These are phyloP conservation scores for Ascochyta rabiei DNA, from an alignment of 2,329 filamentous ascomycete species.

Conservation along the genomic window DNA sequence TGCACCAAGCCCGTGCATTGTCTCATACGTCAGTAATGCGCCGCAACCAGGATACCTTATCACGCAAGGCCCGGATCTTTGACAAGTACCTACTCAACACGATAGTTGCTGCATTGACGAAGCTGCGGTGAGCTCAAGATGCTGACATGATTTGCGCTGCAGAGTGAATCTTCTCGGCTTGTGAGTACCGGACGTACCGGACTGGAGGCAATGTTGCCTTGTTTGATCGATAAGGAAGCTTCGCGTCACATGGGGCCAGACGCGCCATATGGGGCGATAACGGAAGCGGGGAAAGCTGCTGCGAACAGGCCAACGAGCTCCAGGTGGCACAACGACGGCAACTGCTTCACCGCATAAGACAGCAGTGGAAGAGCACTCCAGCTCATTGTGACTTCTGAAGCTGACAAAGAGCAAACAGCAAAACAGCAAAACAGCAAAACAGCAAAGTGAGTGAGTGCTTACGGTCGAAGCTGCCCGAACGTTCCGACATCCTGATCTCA, in stretches of 20 bases:
- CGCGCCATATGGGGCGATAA: slow-evolving; percentile 32
- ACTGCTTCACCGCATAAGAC: not conserved
- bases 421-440: too few species aligned
- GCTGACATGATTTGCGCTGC: not conserved
- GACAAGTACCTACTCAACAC: not conserved
- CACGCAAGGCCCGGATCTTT: slow-evolving; percentile 3
- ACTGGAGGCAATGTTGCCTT: slow-evolving; percentile 20
- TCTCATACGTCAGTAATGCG: slow-evolving; percentile 19
- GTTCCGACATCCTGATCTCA: slow-evolving; percentile 37
- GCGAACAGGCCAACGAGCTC: slow-evolving; percentile 15
- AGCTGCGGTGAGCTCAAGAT: not conserved
- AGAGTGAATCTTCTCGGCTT: not conserved
- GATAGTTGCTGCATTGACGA: not conserved
- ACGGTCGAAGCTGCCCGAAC: slow-evolving; percentile 42
- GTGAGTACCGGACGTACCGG: slow-evolving; percentile 24
- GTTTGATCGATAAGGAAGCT: slow-evolving; percentile 28
- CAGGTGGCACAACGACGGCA: slow-evolving; percentile 14
- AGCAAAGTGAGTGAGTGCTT: slow-evolving; percentile 14
- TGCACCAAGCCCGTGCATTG: slow-evolving; percentile 10
- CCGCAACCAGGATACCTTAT: slow-evolving; percentile 14
- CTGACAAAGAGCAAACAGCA: slow-evolving; percentile 25
- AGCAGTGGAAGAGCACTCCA: slow-evolving; percentile 3
- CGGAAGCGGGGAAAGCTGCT: slow-evolving; percentile 32
- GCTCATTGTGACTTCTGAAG: slow-evolving; percentile 3
- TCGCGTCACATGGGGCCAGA: slow-evolving; percentile 33